phyloP scores from a whole-genome alignment of 441 rosid species.

The Erodium trifolium region DNA sequence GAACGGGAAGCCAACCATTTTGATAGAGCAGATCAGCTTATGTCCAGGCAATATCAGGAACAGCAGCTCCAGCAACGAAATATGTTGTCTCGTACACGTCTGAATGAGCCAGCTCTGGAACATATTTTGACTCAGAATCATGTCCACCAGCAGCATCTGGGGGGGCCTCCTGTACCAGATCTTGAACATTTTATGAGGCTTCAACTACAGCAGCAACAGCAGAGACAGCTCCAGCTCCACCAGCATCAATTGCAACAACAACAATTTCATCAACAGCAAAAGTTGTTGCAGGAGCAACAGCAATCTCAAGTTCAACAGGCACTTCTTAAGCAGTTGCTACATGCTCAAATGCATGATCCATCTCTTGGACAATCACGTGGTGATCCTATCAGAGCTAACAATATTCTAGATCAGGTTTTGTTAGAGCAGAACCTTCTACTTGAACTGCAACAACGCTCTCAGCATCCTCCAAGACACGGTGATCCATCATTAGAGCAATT shows the following conservation, averaged over 20 bases:
- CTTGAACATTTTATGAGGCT: conserved; percentile 45
- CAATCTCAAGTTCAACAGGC: conserved; percentile 44
- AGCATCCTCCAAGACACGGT: conserved; percentile 26
- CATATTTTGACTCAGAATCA: conserved; percentile 26
- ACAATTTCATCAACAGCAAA: conserved; percentile 50
- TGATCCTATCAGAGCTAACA: conserved; percentile 27
- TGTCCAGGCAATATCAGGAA: conserved; percentile 24
- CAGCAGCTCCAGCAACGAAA: conserved; percentile 24
- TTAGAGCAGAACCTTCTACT: conserved; percentile 20
- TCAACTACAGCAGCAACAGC: conserved; percentile 23
- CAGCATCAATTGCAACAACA: conserved; percentile 29
- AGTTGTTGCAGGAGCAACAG: conserved; percentile 33
- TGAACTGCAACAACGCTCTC: conserved; percentile 25
- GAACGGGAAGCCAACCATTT: conserved; percentile 45
- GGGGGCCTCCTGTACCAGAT: conserved; percentile 20
- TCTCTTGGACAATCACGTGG: conserved; percentile 22
- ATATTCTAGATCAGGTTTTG: conserved; percentile 21
- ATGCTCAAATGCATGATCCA: conserved; percentile 23
- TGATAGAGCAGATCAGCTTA: conserved; percentile 46
- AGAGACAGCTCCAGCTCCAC: conserved; percentile 18
- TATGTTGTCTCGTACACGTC: conserved; percentile 22
- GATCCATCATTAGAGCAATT: conserved; percentile 26
- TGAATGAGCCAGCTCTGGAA: conserved; percentile 21
- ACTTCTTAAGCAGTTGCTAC: conserved; percentile 29
- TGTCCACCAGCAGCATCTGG: conserved; percentile 23